Conservation (phyloP, 257 asterid species). For the Cynanchum wilfordii region DNA sequence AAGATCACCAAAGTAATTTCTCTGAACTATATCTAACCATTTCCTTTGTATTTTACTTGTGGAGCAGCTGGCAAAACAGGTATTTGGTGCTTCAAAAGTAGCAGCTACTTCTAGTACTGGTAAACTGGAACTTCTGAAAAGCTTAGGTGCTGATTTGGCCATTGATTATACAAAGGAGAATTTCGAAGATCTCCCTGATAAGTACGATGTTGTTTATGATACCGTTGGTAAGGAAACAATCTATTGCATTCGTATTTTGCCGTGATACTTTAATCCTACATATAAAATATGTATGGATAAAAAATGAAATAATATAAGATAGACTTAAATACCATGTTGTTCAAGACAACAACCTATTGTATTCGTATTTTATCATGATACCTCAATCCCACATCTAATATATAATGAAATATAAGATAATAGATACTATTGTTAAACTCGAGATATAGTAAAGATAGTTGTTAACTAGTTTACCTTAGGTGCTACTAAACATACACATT, state of each 20-base stretch:
- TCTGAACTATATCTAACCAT: background rate
- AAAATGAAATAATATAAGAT: too few species aligned
- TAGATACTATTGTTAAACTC: too few species aligned
- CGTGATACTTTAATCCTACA: too few species aligned
- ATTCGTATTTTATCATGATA: background rate
- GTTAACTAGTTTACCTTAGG: too few species aligned
- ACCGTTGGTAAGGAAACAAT: conserved; percentile 61
- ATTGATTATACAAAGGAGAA: conserved; percentile 85
- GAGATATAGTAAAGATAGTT: too few species aligned
- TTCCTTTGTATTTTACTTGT: background rate
- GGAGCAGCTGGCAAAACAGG: conserved; percentile 76
- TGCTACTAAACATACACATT: too few species aligned
- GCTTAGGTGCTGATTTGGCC: conserved; percentile 76
- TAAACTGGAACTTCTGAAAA: conserved; percentile 57
- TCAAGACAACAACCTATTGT: conserved; percentile 23
- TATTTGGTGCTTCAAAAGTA: conserved; percentile 79
- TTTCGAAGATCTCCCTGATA: conserved; percentile 65
- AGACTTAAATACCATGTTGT: conserved; percentile 74
- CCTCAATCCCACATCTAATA: too few species aligned
- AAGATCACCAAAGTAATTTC: background rate
- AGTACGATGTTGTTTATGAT: conserved; percentile 72
- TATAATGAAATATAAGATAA: too few species aligned
- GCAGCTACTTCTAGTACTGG: conserved; percentile 81
- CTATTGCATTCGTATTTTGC: background rate
- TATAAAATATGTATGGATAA: too few species aligned